phyloP scores from a whole-genome alignment of 768 basidiomycete genomes.

The Pisolithus marmoratus region DNA sequence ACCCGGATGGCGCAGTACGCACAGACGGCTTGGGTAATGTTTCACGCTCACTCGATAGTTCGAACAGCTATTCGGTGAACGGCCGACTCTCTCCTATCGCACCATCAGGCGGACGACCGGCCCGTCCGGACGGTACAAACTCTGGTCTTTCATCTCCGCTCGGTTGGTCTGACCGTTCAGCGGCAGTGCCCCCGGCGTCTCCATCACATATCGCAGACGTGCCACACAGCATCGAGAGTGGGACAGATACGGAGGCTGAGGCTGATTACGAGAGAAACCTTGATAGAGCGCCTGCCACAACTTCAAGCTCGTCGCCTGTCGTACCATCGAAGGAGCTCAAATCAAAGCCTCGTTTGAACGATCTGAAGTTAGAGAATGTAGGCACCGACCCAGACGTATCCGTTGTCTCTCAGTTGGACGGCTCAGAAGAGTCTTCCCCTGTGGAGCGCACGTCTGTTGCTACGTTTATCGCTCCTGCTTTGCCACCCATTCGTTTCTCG shows the following conservation, averaged over 20 bases:
- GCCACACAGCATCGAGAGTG: conserved; percentile 67
- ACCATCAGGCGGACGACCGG: conserved; percentile 2
- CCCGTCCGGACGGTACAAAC: conserved; percentile 14
- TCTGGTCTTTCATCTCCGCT: conserved; percentile 16
- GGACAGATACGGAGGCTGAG: conserved; percentile 66
- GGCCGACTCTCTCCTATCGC: conserved; percentile 10
- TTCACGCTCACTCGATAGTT: neutral
- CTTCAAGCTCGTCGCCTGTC: conserved; percentile 31
- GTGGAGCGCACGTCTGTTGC: conserved; percentile 63
- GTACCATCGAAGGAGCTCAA: conserved; percentile 41
- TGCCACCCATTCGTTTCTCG: conserved; percentile 90
- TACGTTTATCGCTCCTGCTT: conserved; percentile 80
- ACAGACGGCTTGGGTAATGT: conserved; percentile 23
- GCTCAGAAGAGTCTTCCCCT: conserved; percentile 54
- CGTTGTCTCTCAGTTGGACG: conserved; percentile 27
- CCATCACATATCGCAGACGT: conserved; percentile 65
- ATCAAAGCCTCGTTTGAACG: conserved; percentile 19
- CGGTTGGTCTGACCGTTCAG: conserved; percentile 17
- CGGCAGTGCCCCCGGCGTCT: conserved; percentile 38
- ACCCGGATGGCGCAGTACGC: conserved; percentile 28
- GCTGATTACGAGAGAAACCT: conserved; percentile 33
- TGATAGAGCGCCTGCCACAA: conserved; percentile 17
- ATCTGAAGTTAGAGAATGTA: conserved; percentile 19
- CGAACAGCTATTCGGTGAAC: conserved; percentile 1
- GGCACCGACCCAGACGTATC: conserved; percentile 14